Percentiles rank a stretch among this genome's conserved stretches.
Conservation (phyloP, 345 rosid species). For the Brassica rapa region DNA sequence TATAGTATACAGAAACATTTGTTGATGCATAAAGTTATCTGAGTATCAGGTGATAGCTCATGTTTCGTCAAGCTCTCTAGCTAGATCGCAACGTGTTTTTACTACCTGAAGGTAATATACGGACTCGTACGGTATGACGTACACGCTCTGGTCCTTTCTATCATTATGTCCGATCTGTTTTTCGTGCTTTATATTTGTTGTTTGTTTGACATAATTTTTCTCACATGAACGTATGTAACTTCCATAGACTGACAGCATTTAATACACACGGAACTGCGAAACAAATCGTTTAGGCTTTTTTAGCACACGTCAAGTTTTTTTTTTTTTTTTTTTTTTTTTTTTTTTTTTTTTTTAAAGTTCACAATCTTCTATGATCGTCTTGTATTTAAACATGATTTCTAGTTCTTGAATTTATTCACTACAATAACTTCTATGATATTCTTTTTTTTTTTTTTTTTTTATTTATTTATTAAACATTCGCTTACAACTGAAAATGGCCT, state of each 20-base stretch:
- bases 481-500: too few species aligned
- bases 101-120: not conserved
- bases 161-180: not conserved
- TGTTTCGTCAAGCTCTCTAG: not conserved
- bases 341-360: too few species aligned
- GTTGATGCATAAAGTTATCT: conserved; percentile 5
- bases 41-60: not conserved
- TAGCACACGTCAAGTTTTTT: not conserved
- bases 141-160: conserved; percentile 1
- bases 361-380: too few species aligned
- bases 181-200: not conserved
- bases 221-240: conserved; percentile 11
- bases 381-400: not conserved
- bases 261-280: conserved; percentile 22
- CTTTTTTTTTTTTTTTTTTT: too few species aligned
- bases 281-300: not conserved
- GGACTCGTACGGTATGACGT: conserved; percentile 15
- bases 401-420: not conserved
- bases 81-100: not conserved
- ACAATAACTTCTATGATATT: too few species aligned
- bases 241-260: conserved; percentile 15
- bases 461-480: too few species aligned
- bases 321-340: too few species aligned
- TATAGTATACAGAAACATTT: not conserved
- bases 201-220: conserved; percentile 9